Base-by-base conservation (phyloP, 495 filamentous ascomycete genomes). In the Hyphodiscus hymeniophilus region DNA sequence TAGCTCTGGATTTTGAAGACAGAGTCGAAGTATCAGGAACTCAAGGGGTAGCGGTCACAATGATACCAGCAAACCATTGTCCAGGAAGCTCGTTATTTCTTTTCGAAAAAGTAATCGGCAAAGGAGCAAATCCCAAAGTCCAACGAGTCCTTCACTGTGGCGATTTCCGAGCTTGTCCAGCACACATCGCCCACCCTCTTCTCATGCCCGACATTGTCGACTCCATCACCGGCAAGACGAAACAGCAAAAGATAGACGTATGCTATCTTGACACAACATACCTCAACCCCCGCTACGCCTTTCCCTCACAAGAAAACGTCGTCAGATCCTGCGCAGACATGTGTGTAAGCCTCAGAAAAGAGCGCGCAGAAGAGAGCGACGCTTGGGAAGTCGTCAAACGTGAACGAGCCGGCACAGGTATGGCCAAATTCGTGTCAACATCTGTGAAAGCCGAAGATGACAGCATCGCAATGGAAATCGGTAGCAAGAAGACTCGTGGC, bases 211-310 rank as follows among this genome's bases (percentile, higher is more conserved):
- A 95, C 16, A 71, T 80, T 3, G 54, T 83, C 8, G 82, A 92
- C 48, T 59, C 74, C 3, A 65, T 81, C 15, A 80, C 79, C 3
- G 84, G 86, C 5, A 82, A 82, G 61, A 72, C 66, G 2, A 79
- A 73, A 30, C 85, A 90, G 53, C 92, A 97, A 52, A 85, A 80
- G 50, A 84, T 99, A 38, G 94, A 99, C 60, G 76, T 84, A 16
- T 95, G 94, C 63, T 99, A 99, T 59, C 74, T 99, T 11, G 92
- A 99, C 59, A 99, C 92, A 0, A 99, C 92, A 0, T 99, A 99
- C 59, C 73, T 99, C 1, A 92, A 88, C 48, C 92, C 92, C 1
- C 90, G 89, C 41, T 99, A 97, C 66, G 82, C 90, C 0, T 99
- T 99, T 58, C 92, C 94, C 0, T 81, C 74, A 20, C 92, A 99